Percentiles rank a stretch among this genome's conserved stretches.
Evolutionary conservation across 2,329 filamentous ascomycete species (phyloP).

Genomic region (Metarhizium robertsii): DNA sequence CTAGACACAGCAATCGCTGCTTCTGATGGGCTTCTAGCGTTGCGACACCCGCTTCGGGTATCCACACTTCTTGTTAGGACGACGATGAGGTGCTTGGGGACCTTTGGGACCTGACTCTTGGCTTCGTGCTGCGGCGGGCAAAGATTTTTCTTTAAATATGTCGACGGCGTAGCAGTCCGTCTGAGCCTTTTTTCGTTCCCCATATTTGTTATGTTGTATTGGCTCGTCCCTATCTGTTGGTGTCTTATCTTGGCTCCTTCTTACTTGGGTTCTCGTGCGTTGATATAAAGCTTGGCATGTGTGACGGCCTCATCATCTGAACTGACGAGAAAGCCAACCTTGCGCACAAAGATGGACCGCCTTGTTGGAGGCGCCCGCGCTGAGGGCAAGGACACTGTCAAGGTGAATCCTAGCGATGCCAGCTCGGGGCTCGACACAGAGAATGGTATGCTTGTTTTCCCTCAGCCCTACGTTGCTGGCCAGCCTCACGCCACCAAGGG

Average conservation of each 20-base stretch:
- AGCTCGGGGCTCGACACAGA: slow-evolving; percentile 4
- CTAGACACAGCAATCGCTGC: background rate
- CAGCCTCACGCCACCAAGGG: too few species aligned
- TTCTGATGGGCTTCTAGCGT: slow-evolving; percentile 4
- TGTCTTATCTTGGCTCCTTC: too few species aligned
- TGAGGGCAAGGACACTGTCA: slow-evolving; percentile 6
- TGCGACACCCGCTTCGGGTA: background rate
- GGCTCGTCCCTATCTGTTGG: too few species aligned
- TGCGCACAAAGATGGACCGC: background rate
- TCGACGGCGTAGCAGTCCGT: background rate
- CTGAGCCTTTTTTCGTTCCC: background rate
- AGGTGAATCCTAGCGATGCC: slow-evolving; percentile 4
- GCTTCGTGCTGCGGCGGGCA: background rate
- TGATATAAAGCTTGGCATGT: background rate
- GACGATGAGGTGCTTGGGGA: background rate
- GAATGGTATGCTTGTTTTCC: slow-evolving; percentile 4
- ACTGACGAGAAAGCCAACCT: background rate
- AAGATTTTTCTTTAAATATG: background rate
- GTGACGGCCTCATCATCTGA: background rate
- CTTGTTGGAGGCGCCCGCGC: background rate
- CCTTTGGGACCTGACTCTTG: background rate
- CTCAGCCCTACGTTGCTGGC: too few species aligned
- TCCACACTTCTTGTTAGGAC: background rate
- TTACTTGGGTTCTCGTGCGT: too few species aligned
- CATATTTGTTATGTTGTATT: background rate